Evolutionary conservation across 73 alveolate genomes (phyloP).

Genomic region (Loxodes magnus): DNA sequence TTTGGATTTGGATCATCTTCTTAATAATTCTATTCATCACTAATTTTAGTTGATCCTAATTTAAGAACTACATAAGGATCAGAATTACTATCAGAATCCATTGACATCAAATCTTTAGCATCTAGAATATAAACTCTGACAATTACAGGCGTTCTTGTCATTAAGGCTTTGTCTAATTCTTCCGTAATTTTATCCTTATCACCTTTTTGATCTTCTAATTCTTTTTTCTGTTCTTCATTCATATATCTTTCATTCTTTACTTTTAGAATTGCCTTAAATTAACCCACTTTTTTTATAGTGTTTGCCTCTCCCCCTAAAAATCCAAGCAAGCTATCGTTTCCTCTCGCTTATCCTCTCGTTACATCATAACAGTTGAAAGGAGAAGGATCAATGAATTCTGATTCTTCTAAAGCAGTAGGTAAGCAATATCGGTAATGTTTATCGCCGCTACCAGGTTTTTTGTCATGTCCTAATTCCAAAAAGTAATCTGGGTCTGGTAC

Average conservation of each 20-base stretch:
- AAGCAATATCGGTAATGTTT: no score
- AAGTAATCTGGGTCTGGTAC: no score
- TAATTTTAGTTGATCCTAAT: conserved; percentile 55
- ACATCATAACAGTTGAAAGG: no score
- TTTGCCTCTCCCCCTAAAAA: no score
- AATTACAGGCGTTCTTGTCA: conserved; percentile 40
- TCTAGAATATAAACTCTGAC: conserved; percentile 75
- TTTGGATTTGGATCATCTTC: conserved; percentile 71
- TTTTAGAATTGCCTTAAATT: conserved; percentile 12
- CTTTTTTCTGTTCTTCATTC: background rate
- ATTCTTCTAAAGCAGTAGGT: no score
- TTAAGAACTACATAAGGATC: conserved; percentile 88
- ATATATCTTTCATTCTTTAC: conserved; percentile 19
- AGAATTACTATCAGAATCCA: conserved; percentile 71
- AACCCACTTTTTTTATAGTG: no score
- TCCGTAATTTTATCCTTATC: conserved; percentile 14
- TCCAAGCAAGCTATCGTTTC: background rate
- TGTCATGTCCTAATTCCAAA: no score
- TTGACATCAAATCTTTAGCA: conserved; percentile 74
- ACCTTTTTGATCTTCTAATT: conserved; percentile 11
- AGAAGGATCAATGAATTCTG: no score
- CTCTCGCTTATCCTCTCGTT: no score
- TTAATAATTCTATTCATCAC: conserved; percentile 15
- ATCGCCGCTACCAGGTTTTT: no score
- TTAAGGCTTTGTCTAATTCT: conserved; percentile 20